A percentile compares a stretch with the other conserved stretches of the same genome.
These are phyloP conservation scores for Coemansia sp. DNA, from an alignment of 192 early-diverging fungal species.

Conservation along the genomic window DNA sequence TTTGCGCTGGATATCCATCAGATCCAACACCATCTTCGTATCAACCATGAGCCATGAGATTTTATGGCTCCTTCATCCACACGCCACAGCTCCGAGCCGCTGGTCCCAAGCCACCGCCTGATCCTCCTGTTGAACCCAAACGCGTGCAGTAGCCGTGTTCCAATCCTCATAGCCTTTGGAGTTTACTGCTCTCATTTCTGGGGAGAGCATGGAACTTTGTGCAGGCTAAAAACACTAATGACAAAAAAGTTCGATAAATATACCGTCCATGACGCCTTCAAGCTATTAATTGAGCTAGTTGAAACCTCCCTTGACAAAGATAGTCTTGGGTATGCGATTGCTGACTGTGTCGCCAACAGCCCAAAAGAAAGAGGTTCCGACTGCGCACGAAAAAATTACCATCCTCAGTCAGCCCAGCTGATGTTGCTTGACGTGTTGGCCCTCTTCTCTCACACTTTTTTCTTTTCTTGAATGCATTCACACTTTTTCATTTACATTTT, in stretches of 20 bases:
- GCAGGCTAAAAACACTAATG: background rate
- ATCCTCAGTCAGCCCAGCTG: background rate
- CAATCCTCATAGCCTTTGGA: background rate
- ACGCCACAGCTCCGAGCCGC: slow-evolving; percentile 2
- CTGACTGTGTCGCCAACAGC: background rate
- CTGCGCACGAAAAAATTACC: slow-evolving; percentile 1
- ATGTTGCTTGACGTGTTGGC: background rate
- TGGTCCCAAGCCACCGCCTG: slow-evolving; percentile 1
- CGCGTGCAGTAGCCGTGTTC: slow-evolving; percentile 2
- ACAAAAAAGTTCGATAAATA: background rate
- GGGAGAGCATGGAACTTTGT: background rate
- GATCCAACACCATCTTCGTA: slow-evolving; percentile 47
- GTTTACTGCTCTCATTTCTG: background rate
- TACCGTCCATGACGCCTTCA: background rate
- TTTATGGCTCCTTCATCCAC: background rate
- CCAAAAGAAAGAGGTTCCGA: background rate
- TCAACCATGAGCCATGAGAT: slow-evolving; percentile 26
- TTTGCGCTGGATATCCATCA: slow-evolving; percentile 50
- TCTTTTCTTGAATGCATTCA: background rate
- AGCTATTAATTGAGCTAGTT: background rate
- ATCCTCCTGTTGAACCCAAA: background rate
- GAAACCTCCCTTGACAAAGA: background rate
- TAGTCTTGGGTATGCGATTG: background rate
- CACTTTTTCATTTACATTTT: background rate
- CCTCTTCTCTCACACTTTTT: background rate